A percentile compares a stretch with the other conserved stretches of the same genome.
Evolutionary conservation across 768 basidiomycete genomes (phyloP).

Genomic region (Phylloporus sp.): DNA sequence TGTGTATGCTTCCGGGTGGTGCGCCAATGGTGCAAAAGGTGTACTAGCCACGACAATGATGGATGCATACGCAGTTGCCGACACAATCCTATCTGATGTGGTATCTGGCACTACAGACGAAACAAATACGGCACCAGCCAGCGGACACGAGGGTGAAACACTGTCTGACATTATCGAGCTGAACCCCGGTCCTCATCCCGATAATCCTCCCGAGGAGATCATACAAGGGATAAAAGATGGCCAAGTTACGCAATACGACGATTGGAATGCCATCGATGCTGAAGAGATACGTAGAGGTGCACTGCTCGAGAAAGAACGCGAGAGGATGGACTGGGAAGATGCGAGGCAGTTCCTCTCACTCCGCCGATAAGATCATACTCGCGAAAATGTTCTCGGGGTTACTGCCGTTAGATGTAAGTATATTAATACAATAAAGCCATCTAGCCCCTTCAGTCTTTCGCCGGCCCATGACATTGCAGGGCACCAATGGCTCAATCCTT

Average conservation of each 20-base stretch:
- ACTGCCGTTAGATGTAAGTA: slow-evolving; percentile 3
- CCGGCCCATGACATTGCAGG: not conserved
- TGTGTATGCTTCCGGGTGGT: slow-evolving; percentile 95
- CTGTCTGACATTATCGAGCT: slow-evolving; percentile 23
- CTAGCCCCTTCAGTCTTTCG: not conserved
- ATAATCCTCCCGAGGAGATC: slow-evolving; percentile 48
- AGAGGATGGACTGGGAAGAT: slow-evolving; percentile 71
- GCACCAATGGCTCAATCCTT: slow-evolving; percentile 8
- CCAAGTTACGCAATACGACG: slow-evolving; percentile 56
- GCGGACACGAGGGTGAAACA: slow-evolving; percentile 6
- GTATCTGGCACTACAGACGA: slow-evolving; percentile 11
- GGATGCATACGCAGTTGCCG: slow-evolving; percentile 79
- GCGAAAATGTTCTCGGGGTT: not conserved
- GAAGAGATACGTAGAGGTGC: slow-evolving; percentile 67
- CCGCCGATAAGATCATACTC: slow-evolving; percentile 7
- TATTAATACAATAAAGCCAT: slow-evolving; percentile 12
- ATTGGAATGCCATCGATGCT: slow-evolving; percentile 72
- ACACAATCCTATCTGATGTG: slow-evolving; percentile 63
- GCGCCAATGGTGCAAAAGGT: slow-evolving; percentile 84
- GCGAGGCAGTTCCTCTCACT: slow-evolving; percentile 34
- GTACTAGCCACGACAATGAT: slow-evolving; percentile 93
- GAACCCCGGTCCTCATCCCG: slow-evolving; percentile 37
- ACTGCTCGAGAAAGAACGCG: slow-evolving; percentile 62
- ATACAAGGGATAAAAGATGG: slow-evolving; percentile 38
- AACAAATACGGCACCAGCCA: slow-evolving; percentile 14